Evolutionary conservation across 371 early-diverging fungal species (phyloP), one percentile per base, ranked within the genome.

Genomic region (Mucor saturninus): DNA sequence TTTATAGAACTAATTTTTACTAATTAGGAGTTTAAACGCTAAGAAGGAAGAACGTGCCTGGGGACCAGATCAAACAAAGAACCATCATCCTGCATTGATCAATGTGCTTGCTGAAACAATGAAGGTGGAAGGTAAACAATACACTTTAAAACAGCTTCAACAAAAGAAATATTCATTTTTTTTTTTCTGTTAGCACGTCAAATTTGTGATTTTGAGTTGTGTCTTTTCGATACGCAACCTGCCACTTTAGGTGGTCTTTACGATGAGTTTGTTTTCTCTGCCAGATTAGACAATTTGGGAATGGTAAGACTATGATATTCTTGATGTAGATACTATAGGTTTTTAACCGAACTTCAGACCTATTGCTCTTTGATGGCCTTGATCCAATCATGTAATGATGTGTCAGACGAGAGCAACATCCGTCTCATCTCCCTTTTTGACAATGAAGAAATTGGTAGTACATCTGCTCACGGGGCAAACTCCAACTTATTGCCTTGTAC

Each of bases 371-470:
- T 59, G 2, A 53, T 53, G 53, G 85, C 85, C 15, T 65, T 89
- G 53, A 77, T 88, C 64, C 72, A 81, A 63, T 81, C 83, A 37
- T 64, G 62, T 13, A 67, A 77, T 38, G 59, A 46, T 4, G 11
- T 62, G 8, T 79, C 71, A 31, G 67, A 80, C 21, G 93, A 95
- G 49, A 73, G 89, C 50, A 83, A 88, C 51, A 85, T 97, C 65
- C 91, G 95, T 55, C 73, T 98, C 48, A 79, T 95, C 30, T 83
- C 92, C 14, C 83, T 96, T 31, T 98, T 97, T 73, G 98, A 97
- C 75, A 95, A 97, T 80, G 98, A 98, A 79, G 98, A 98, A 72
- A 89, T 97, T 51, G 98, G 98, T 13, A 95, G 95, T 39, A 81
- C 76, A 10, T 89, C 94, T 28, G 95, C 95, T 8, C 88, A 94